These are phyloP conservation scores for Fusarium anthophilum DNA, from an alignment of 2,329 filamentous ascomycete species.

Conservation along the genomic window DNA sequence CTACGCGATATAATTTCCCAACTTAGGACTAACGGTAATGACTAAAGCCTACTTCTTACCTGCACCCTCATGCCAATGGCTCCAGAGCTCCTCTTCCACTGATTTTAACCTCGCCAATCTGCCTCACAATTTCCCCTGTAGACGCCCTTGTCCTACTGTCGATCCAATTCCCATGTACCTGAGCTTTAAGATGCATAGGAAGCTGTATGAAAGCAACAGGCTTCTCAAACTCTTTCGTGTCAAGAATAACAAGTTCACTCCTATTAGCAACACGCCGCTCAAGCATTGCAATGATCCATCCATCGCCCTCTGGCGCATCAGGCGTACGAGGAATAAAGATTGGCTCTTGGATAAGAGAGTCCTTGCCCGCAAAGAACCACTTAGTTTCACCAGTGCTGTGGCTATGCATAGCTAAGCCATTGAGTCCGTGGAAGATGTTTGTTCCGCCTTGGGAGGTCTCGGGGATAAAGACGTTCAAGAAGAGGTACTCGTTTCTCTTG, in stretches of 20 bases:
- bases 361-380: conserved; percentile 16
- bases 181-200: conserved; percentile 13
- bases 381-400: neutral
- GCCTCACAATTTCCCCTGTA: neutral
- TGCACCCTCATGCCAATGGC: neutral
- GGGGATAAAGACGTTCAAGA: conserved; percentile 13
- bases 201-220: conserved; percentile 17
- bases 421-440: conserved; percentile 12
- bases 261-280: neutral
- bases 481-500: neutral
- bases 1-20: too few species aligned
- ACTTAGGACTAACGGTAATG: too few species aligned
- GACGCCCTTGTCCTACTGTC: neutral
- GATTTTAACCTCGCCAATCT: neutral
- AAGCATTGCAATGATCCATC: conserved; percentile 4
- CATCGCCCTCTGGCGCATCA: conserved; percentile 11
- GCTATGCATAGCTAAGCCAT: conserved; percentile 9
- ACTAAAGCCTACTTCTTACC: too few species aligned
- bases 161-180: conserved; percentile 22
- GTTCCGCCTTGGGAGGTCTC: neutral
- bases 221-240: conserved; percentile 8
- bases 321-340: conserved; percentile 12
- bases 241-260: conserved; percentile 16
- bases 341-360: conserved; percentile 10
- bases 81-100: neutral